Conservation (phyloP, 2,329 filamentous ascomycete species). For the Fusarium fujikuroi region DNA sequence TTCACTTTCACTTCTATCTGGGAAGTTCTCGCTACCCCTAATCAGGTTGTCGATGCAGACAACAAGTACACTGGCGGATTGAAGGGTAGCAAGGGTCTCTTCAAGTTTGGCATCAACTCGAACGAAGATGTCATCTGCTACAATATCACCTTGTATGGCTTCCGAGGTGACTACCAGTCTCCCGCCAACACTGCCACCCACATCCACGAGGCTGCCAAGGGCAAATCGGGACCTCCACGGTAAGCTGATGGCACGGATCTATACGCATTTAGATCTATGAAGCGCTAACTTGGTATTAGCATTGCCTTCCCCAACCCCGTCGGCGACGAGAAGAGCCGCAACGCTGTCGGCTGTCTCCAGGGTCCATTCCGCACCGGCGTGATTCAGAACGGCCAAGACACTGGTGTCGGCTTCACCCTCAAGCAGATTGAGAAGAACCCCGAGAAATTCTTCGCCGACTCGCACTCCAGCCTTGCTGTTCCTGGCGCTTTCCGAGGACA, state of each 20-base stretch:
- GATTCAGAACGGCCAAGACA: constrained; percentile 45
- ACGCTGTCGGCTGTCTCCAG: constrained; percentile 55
- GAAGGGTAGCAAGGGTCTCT: constrained; percentile 57
- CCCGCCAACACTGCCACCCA: constrained; percentile 64
- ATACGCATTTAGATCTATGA: background rate
- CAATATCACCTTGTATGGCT: constrained; percentile 62
- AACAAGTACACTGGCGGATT: constrained; percentile 54
- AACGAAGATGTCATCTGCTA: constrained; percentile 56
- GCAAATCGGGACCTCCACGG: constrained; percentile 61
- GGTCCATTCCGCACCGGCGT: constrained; percentile 52
- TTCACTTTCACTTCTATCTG: constrained; percentile 61
- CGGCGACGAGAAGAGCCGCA: constrained; percentile 49
- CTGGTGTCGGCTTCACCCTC: constrained; percentile 59
- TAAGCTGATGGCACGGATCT: constrained; percentile 23
- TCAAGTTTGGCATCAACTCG: constrained; percentile 64
- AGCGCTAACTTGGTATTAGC: constrained; percentile 29
- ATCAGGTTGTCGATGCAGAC: constrained; percentile 59
- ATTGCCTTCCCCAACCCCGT: constrained; percentile 62
- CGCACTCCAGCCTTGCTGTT: constrained; percentile 60
- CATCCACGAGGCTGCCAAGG: constrained; percentile 61
- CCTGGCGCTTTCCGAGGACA: constrained; percentile 65
- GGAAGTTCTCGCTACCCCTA: constrained; percentile 58
- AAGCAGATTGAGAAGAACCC: constrained; percentile 62
- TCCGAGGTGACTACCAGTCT: constrained; percentile 62
- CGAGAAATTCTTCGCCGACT: constrained; percentile 62